phyloP scores from a whole-genome alignment of 1,139 yeast genomes.

The Yarrowia galli region DNA sequence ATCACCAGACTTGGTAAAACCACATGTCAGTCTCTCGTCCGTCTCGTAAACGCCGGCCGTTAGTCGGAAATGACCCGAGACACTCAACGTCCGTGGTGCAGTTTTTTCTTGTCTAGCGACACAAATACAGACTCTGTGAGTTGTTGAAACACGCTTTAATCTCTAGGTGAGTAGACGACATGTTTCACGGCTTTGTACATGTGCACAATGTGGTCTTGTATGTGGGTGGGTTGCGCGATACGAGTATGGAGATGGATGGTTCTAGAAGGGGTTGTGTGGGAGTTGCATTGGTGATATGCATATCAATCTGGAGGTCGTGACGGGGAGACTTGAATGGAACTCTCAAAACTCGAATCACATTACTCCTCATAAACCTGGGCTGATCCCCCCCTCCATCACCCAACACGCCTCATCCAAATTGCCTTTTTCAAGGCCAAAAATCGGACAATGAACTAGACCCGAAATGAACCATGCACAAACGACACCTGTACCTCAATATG shows the following conservation, averaged over 20 bases:
- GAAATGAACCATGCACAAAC: conserved; percentile 3
- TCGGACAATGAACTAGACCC: background rate
- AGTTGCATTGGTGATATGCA: background rate
- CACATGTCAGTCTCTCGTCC: too few species aligned
- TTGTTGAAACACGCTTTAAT: too few species aligned
- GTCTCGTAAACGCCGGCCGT: background rate
- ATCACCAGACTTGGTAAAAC: too few species aligned
- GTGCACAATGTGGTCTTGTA: background rate
- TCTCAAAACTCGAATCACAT: too few species aligned
- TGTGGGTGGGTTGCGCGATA: background rate
- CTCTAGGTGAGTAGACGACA: background rate
- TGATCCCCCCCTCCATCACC: background rate
- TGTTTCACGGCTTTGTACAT: background rate
- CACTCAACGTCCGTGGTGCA: conserved; percentile 1
- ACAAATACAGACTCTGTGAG: too few species aligned
- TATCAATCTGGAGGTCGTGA: background rate
- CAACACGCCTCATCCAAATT: background rate
- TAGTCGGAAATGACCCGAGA: conserved; percentile 3
- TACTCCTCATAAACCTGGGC: too few species aligned
- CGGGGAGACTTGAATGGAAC: background rate
- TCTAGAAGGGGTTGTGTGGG: background rate
- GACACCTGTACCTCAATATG: conserved; percentile 15
- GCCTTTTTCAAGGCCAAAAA: background rate
- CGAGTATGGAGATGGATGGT: background rate
- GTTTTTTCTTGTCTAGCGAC: background rate